Percentiles rank a stretch among this genome's conserved stretches.
Evolutionary conservation across 208 protist genomes (phyloP).

Genomic region (Herpetomonas samuelpessoai): DNA sequence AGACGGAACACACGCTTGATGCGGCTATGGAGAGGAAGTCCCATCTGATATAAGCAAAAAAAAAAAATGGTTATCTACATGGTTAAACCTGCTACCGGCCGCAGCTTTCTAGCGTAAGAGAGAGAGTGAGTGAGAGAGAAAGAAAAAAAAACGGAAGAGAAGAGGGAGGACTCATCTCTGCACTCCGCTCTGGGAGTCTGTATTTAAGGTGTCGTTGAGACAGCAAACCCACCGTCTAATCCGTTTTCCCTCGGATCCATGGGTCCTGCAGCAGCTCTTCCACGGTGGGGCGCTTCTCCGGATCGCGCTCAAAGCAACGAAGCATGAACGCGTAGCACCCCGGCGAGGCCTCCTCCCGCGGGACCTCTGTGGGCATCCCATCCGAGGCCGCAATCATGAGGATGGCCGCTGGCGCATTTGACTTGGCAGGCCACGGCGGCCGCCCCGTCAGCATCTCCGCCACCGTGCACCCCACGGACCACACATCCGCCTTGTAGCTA

Average conservation of each 20-base stretch:
- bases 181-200: too few species aligned
- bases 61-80: too few species aligned
- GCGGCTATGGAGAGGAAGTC: too few species aligned
- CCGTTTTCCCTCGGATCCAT: conserved; percentile 74
- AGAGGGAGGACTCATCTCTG: too few species aligned
- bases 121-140: not conserved
- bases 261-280: conserved; percentile 85
- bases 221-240: too few species aligned
- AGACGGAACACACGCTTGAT: too few species aligned
- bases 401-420: conserved; percentile 81
- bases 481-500: conserved; percentile 93
- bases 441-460: conserved; percentile 92
- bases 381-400: conserved; percentile 85
- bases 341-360: conserved; percentile 69
- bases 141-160: conserved; percentile 10
- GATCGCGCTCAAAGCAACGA: conserved; percentile 76
- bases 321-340: conserved; percentile 85
- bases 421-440: conserved; percentile 83
- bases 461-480: conserved; percentile 92
- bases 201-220: too few species aligned
- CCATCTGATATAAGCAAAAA: too few species aligned
- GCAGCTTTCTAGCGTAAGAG: too few species aligned
- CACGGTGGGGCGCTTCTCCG: conserved; percentile 75
- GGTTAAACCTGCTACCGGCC: too few species aligned
- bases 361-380: conserved; percentile 80